These are phyloP conservation scores for Saturnispora hagleri DNA, from an alignment of 805 yeast genomes.

Conservation along the genomic window DNA sequence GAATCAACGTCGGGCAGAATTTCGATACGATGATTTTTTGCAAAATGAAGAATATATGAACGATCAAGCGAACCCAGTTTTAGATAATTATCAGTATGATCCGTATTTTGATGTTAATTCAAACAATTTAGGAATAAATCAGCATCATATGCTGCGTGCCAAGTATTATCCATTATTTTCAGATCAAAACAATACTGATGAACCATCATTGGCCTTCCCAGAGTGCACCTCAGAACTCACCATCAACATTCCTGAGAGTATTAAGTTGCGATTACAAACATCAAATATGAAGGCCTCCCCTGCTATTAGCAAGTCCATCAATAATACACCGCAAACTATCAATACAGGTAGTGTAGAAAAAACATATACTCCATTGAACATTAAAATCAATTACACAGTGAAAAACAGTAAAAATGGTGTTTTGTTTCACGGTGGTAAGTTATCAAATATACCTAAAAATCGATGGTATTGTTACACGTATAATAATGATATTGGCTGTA, in stretches of 20 bases:
- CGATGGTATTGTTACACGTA: constrained; percentile 83
- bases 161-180: constrained; percentile 45
- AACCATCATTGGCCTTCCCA: constrained; percentile 20
- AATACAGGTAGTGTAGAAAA: constrained; percentile 25
- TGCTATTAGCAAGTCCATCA: constrained; percentile 27
- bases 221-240: constrained; percentile 54
- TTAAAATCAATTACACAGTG: constrained; percentile 59
- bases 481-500: constrained; percentile 65
- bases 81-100: constrained; percentile 25
- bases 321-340: constrained; percentile 27
- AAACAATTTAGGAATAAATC: constrained; percentile 34
- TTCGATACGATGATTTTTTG: constrained; percentile 43
- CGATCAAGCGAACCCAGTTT: constrained; percentile 22
- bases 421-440: constrained; percentile 56
- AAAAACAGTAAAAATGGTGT: constrained; percentile 66
- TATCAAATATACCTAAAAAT: constrained; percentile 35
- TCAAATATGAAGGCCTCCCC: constrained; percentile 29
- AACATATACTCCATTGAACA: constrained; percentile 62
- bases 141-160: constrained; percentile 50
- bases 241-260: constrained; percentile 54
- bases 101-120: constrained; percentile 35
- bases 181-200: constrained; percentile 31
- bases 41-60: constrained; percentile 30
- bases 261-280: constrained; percentile 54
- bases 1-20: constrained; percentile 51